A percentile compares a stretch with the other conserved stretches of the same genome.
Evolutionary conservation across 768 basidiomycete species (phyloP).

Genomic region (Gymnopilus junonius): DNA sequence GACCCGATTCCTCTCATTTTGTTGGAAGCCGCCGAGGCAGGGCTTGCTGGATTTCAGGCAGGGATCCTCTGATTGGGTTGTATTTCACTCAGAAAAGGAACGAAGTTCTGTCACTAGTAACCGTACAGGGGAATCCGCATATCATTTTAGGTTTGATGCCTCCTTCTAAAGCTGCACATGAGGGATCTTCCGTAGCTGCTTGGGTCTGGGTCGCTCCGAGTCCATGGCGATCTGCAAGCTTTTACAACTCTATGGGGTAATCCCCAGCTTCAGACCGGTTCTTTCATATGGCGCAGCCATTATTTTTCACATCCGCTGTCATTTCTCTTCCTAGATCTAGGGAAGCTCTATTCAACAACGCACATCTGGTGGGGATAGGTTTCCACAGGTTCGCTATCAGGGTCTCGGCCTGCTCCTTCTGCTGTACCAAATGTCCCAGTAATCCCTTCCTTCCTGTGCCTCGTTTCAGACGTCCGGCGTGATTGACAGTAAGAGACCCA

Average conservation of each 20-base stretch:
- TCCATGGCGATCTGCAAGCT: neutral
- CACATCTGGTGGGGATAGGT: neutral
- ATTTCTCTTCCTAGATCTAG: neutral
- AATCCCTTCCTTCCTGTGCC: neutral
- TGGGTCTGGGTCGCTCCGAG: neutral
- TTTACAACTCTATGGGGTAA: neutral
- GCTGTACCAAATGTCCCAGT: neutral
- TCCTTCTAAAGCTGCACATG: neutral
- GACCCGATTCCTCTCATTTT: neutral
- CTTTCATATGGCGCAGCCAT: neutral
- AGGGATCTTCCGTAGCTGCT: neutral
- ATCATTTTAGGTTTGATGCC: slow-evolving; percentile 1
- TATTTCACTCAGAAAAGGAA: neutral
- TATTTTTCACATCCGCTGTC: neutral
- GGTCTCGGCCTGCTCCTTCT: neutral
- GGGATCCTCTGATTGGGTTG: neutral
- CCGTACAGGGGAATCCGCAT: neutral
- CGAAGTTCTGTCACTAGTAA: neutral
- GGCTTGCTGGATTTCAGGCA: neutral
- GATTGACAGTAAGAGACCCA: neutral
- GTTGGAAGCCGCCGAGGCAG: neutral
- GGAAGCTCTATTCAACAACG: neutral
- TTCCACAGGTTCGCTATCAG: neutral
- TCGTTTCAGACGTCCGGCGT: neutral
- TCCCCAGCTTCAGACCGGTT: neutral